Base-by-base conservation (phyloP, 83 land plant species). In the Larix sibirica region DNA sequence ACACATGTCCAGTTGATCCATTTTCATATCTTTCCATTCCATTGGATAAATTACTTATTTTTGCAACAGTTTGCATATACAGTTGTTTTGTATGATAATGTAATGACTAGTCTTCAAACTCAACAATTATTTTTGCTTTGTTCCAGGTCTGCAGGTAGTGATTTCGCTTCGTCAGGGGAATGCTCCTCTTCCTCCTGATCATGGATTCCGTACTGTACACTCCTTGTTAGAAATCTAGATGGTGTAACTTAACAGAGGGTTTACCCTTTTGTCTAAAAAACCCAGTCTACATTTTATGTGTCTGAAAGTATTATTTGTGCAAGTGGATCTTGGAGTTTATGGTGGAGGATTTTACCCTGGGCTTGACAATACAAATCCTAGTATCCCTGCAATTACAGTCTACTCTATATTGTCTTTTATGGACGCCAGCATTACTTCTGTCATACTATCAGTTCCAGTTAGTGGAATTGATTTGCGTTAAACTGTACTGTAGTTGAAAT, bases 141-240 rank as follows among this genome's bases (percentile, higher is more conserved):
- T 60, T 74, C 33, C 90, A 97, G 99, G 99, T 81, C 82, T 96
- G 81, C 90, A 94, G 28, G 95, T 90, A 38, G 83, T 90, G 33
- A 85, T 97, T 61, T 88, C 95, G 21, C 58, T 95, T 40, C 90
- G 99, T 13, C 99, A 96, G 42, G 99, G 99, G 62, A 97, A 97
- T 86, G 98, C 85, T 42, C 97, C 96, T 40, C 90, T 97, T 60
- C 99, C 99, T 61, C 85, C 90, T 14, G 92, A 94, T 84, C 99
- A 97, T 83, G 98, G 94, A 20, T 96, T 96, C 81, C 83, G 79
- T 68, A 96, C 95, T 10, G 84, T 90, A 40, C 82, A 10, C 6
- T 91, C 95, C 23, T 93, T 97, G 40, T 89, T 90, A 59, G 99
- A 97, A 79, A 91, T 97, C 23, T 97, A 60, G 36, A 58, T 16